These are phyloP conservation scores for Blastomyces gilchristii DNA, from an alignment of 2,329 filamentous ascomycete genomes.

Conservation along the genomic window DNA sequence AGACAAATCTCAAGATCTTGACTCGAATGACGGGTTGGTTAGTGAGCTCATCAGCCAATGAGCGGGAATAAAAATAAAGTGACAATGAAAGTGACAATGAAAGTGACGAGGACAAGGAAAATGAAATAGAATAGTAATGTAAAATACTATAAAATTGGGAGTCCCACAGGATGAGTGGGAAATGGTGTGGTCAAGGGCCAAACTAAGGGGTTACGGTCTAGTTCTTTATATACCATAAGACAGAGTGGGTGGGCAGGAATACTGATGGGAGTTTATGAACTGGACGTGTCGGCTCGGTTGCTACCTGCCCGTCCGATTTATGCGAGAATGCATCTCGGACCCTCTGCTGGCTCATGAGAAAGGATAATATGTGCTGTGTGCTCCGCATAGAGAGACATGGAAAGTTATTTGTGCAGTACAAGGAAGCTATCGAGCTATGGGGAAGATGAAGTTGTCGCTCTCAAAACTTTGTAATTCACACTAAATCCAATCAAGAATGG, in stretches of 20 bases:
- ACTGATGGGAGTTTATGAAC: neutral
- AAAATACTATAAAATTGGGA: neutral
- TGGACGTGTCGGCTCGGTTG: neutral
- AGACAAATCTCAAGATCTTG: conserved; percentile 27
- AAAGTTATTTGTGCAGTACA: neutral
- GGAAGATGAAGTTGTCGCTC: neutral
- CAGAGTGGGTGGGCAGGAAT: neutral
- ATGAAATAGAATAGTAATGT: neutral
- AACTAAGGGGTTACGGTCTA: neutral
- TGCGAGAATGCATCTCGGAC: neutral
- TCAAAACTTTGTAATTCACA: neutral
- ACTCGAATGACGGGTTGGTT: conserved; percentile 8
- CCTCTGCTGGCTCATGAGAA: neutral
- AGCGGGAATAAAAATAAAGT: neutral
- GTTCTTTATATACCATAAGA: neutral
- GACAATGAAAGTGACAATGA: neutral
- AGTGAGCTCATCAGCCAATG: neutral
- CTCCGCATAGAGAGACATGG: neutral
- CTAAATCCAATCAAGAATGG: neutral
- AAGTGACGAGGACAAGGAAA: neutral
- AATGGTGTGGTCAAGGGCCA: neutral
- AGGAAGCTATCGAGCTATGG: neutral
- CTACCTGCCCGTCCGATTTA: neutral
- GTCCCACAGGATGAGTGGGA: neutral
- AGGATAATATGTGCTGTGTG: neutral